Base-by-base conservation (phyloP, 768 basidiomycete species). In the Mycena alexandri region DNA sequence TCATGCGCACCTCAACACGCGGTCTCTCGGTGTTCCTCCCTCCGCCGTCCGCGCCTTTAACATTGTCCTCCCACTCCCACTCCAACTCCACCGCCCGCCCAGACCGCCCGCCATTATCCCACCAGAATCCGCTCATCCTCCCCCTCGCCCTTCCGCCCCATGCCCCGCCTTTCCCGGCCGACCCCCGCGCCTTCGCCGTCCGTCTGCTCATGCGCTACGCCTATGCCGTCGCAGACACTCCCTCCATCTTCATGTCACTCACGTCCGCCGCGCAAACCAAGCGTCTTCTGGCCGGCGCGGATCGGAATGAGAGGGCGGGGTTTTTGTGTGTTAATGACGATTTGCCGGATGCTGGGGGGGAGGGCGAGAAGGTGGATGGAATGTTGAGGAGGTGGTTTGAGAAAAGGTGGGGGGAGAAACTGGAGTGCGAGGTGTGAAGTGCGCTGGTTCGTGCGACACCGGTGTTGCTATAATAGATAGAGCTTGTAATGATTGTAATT, bases 1-100 rank as follows among this genome's bases (percentile, higher is more conserved):
- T 71, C 21, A 55, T 69, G 19, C 67, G 61, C 46, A 29, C 52
- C 19, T 57, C 54, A 5, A 67, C 52, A 22, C 61, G 58, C 46
- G 71, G 68, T 1, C 65, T 72, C 17, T 22, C 54, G 16, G 48
- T 65, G 5, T 72, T 72, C 59, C 71, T 72, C 36, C 71, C 71
- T 21, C 22, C 51, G 38, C 50, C 63, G 1, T 52, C 68, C 6
- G 19, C 24, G n/a, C 63, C 33, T 43, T 53, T 14, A 24, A 47
- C 29, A 29, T 6, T 6, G 3, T 29, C 21, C 4, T 13, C 48
- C 22, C 61, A 71, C 8, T 68, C 68, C 25, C 42, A 10, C 38
- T 38, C 38, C 38, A 38, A 9, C 9, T 38, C 38, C 10, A 14
- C 5, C 38, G 3, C 38, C 2, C 5, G 9, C 29, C 3, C 29